These are phyloP conservation scores for Ceratocystis papillata DNA, from an alignment of 2,329 filamentous ascomycete species.

Conservation along the genomic window DNA sequence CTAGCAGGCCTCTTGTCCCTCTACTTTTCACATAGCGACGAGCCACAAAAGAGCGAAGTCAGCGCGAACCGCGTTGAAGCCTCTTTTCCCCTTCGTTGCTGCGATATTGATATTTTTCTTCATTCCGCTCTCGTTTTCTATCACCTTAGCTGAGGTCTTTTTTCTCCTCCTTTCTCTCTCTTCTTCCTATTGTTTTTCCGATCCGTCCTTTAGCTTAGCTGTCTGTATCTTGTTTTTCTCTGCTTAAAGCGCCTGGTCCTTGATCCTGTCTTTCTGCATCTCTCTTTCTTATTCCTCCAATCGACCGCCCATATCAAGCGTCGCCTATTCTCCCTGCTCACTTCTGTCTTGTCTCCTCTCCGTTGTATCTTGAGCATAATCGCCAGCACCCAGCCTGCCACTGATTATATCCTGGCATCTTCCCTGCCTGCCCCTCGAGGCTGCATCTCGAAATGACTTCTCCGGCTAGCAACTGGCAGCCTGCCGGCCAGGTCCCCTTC, in stretches of 20 bases:
- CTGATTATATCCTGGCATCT: neutral
- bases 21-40: slow-evolving; percentile 4
- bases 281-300: neutral
- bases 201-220: slow-evolving; percentile 9
- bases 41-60: neutral
- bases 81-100: neutral
- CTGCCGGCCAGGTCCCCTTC: slow-evolving; percentile 19
- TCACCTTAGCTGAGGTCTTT: neutral
- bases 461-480: slow-evolving; percentile 20
- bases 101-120: neutral
- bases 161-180: slow-evolving; percentile 20
- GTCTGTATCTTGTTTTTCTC: slow-evolving; percentile 10
- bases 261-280: slow-evolving; percentile 4
- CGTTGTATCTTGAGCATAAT: too few relatives aligned
- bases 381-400: neutral
- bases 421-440: slow-evolving; percentile 4
- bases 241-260: neutral
- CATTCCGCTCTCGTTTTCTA: neutral
- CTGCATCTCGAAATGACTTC: slow-evolving; percentile 19
- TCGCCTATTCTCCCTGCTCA: neutral
- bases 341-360: too few relatives aligned
- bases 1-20: too few relatives aligned
- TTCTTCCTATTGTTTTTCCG: slow-evolving; percentile 6
- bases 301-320: neutral
- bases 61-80: slow-evolving; percentile 4